Evolutionary conservation across 176 grass and related monocot genomes (phyloP).

Genomic region (Paspalum notatum): DNA sequence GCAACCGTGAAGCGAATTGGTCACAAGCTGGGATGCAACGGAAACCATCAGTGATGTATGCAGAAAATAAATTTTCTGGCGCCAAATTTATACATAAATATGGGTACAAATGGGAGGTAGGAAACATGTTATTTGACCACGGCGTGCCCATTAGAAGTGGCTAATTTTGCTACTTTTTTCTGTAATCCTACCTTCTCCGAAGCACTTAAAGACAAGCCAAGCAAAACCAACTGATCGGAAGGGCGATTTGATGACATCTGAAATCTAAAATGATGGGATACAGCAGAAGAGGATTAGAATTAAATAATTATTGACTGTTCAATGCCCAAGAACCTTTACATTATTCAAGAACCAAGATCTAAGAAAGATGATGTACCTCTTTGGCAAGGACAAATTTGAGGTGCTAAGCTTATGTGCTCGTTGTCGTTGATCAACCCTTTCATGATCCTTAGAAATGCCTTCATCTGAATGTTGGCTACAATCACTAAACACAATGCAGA

Average conservation of each 20-base stretch:
- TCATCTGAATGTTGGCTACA: neutral
- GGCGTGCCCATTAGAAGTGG: neutral
- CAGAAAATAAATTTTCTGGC: neutral
- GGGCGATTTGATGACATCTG: conserved; percentile 2
- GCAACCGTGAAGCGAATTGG: neutral
- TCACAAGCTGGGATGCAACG: conserved; percentile 12
- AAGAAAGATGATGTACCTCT: neutral
- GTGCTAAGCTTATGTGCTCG: neutral
- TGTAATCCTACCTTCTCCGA: conserved; percentile 49
- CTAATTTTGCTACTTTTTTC: neutral
- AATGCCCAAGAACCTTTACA: neutral
- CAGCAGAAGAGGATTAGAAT: neutral
- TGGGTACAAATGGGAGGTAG: neutral
- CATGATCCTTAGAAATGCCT: neutral
- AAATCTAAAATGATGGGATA: conserved; percentile 9
- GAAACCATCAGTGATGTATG: conserved; percentile 8
- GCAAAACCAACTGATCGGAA: conserved; percentile 38
- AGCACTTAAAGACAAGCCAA: conserved; percentile 35
- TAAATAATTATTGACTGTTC: neutral
- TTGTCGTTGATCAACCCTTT: neutral
- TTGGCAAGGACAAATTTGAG: neutral
- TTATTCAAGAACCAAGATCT: neutral
- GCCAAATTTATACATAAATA: neutral
- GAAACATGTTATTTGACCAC: neutral
- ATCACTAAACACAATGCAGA: neutral